phyloP scores from a whole-genome alignment of 73 alveolate genomes.

The Tetrahymena malaccensis region DNA sequence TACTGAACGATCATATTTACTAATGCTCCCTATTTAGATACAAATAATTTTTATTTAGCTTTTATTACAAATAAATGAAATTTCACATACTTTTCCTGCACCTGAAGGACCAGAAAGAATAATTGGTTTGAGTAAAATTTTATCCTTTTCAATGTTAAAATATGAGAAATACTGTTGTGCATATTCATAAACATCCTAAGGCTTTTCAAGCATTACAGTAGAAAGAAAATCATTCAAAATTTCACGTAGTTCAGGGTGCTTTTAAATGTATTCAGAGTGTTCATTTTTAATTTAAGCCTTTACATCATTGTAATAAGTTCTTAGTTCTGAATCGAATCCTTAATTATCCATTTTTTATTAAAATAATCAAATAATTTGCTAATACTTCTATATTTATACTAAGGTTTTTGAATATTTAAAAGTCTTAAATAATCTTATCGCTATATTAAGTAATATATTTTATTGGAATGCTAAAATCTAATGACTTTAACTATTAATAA shows the following conservation, averaged over 20 bases:
- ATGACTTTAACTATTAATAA: no score
- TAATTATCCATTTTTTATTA: not conserved
- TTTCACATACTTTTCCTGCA: slow-evolving; percentile 64
- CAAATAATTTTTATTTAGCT: not conserved
- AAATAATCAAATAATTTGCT: not conserved
- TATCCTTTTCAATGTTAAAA: slow-evolving; percentile 55
- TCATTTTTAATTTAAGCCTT: slow-evolving; percentile 35
- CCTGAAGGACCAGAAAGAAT: slow-evolving; percentile 85
- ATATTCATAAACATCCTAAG: slow-evolving; percentile 83
- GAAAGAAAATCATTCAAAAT: slow-evolving; percentile 76
- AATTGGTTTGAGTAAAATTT: slow-evolving; percentile 71
- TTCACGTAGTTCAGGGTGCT: slow-evolving; percentile 84
- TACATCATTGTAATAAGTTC: not conserved
- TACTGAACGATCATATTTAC: slow-evolving; percentile 42
- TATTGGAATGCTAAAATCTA: not conserved
- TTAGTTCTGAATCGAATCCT: not conserved
- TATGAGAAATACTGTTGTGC: slow-evolving; percentile 79
- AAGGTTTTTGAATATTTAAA: not conserved
- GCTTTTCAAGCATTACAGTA: slow-evolving; percentile 72
- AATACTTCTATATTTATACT: not conserved
- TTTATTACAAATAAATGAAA: not conserved
- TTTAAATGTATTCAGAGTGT: slow-evolving; percentile 34
- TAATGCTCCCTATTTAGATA: slow-evolving; percentile 15
- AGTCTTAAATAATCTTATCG: not conserved
- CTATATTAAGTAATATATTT: not conserved